Evolutionary conservation across 805 yeast genomes (phyloP), one percentile per base, ranked within the genome.

Genomic region (Sungouiella thailandica): DNA sequence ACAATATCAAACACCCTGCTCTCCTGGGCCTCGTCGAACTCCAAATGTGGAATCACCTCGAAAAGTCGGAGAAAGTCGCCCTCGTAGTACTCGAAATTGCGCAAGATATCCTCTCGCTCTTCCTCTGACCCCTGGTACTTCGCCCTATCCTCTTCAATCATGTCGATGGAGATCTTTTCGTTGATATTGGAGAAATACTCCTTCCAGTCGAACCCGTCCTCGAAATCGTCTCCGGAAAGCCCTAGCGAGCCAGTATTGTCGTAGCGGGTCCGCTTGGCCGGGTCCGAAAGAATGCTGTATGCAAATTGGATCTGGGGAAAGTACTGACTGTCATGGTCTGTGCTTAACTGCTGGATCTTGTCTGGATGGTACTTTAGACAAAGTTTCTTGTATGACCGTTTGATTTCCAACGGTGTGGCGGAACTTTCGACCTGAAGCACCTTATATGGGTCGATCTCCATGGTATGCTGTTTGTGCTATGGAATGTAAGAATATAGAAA

Each of bases 261-360:
- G 50, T 75, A 87, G 14, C 72, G 55, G 28, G 62, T 63, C 18
- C 86, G 64, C 41, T 74, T 70, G 23, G 57, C 53, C 1, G 69
- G 61, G 49, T 87, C 93, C 17, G 76, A 65, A 17, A 87, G 60
- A 1, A 87, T 68, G 27, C 80, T 65, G 53, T 83, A 85, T 14
- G 95, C 80, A 48, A 84, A 79, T 52, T 85, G 89, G 13, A 87
- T 70, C 44, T 74, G 60, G 32, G 86, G 83, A 55, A 88, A 87
- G 16, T 34, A 29, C 13, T 57, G 56, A 25, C 37, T 34, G 29
- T 38, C 44, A 10, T 27, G 32, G 25, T 52, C 58, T 7, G 36
- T 40, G 17, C 31, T 40, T 14, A 41, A 39, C 36, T 54, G 57
- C 34, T 49, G 55, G 31, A 51, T 39, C 30, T 61, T 60, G 49